Percentiles rank a stretch among this genome's conserved stretches.
These are phyloP conservation scores for Ottelia alismoides DNA, from an alignment of 106 monocot species.

Conservation along the genomic window DNA sequence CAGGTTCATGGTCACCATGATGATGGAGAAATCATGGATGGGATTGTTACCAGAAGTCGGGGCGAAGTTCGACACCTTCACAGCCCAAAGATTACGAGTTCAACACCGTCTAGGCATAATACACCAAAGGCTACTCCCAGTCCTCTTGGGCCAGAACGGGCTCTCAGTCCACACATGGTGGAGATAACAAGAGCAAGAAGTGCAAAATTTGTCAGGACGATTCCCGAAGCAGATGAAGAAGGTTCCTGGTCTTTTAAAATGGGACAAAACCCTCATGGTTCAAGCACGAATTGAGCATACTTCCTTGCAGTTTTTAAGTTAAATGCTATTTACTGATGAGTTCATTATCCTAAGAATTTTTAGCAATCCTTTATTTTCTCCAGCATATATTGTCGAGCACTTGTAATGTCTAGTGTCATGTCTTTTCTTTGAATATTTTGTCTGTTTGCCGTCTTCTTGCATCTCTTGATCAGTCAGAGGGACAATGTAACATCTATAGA, in stretches of 20 bases:
- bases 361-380: too few species aligned
- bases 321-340: too few species aligned
- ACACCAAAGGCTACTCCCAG: neutral
- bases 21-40: constrained; percentile 21
- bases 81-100: constrained; percentile 22
- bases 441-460: too few species aligned
- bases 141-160: neutral
- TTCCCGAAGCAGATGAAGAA: neutral
- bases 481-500: too few species aligned
- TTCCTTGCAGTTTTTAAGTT: too few species aligned
- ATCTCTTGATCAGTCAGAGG: too few species aligned
- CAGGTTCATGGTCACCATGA: neutral
- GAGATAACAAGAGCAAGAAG: constrained; percentile 9
- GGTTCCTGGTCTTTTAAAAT: constrained; percentile 5
- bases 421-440: too few species aligned
- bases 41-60: constrained; percentile 19
- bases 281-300: too few species aligned
- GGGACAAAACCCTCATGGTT: neutral
- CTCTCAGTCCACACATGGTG: neutral
- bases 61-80: constrained; percentile 16
- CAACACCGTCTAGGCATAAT: neutral
- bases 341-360: too few species aligned
- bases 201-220: neutral
- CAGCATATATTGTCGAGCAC: too few species aligned
- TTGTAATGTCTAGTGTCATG: too few species aligned